Conservation (phyloP, 306 rosid genomes). For the Senna tora region DNA sequence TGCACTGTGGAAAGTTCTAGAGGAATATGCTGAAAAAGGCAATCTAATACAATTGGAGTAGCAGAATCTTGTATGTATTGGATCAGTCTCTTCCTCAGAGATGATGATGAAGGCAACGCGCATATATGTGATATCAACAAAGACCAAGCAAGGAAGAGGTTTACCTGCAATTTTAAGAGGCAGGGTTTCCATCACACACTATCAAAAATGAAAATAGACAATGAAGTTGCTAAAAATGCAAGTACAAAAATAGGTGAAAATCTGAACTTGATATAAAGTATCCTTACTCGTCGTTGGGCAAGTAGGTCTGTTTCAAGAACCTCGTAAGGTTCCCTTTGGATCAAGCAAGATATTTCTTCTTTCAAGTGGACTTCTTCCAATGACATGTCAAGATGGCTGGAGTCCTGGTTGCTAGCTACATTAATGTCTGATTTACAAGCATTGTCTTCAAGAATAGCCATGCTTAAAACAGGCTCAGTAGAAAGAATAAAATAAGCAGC, state of each 20-base stretch:
- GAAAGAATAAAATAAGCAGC: conserved; percentile 83
- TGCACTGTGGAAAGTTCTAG: conserved; percentile 55
- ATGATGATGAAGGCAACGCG: conserved; percentile 80
- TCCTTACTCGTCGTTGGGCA: conserved; percentile 71
- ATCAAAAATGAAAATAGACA: conserved; percentile 18
- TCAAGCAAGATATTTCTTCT: conserved; percentile 70
- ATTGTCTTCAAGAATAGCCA: conserved; percentile 67
- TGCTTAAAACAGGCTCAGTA: conserved; percentile 67
- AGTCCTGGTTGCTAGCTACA: conserved; percentile 55
- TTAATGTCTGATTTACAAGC: conserved; percentile 50
- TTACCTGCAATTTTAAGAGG: conserved; percentile 52
- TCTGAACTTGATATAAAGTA: conserved; percentile 31
- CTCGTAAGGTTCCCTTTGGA: conserved; percentile 68
- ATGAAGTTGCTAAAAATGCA: conserved; percentile 18
- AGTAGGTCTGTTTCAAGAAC: conserved; percentile 69
- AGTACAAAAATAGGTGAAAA: conserved; percentile 16
- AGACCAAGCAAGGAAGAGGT: conserved; percentile 90
- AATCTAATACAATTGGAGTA: conserved; percentile 71
- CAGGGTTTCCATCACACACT: not conserved
- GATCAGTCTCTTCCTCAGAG: conserved; percentile 77
- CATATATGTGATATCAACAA: conserved; percentile 78
- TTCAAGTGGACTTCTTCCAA: conserved; percentile 65
- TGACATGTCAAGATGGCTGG: conserved; percentile 53
- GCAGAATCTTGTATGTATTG: conserved; percentile 86
- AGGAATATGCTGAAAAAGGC: conserved; percentile 92